These are phyloP conservation scores for Usnea hakonensis DNA, from an alignment of 495 filamentous ascomycete genomes.

Conservation along the genomic window DNA sequence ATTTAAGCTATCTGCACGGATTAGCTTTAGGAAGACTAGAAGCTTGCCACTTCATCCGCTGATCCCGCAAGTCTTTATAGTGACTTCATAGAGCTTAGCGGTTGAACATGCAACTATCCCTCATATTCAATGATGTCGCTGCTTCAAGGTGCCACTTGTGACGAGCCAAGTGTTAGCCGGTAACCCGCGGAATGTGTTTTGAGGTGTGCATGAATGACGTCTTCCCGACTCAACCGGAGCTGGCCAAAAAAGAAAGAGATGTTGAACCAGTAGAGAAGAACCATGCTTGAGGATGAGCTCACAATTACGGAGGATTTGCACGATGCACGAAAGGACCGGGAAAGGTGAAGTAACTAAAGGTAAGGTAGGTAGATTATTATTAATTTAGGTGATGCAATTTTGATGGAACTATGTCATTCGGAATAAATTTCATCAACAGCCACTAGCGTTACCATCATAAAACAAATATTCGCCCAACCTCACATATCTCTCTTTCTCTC, in stretches of 20 bases:
- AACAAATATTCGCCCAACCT: constrained; percentile 9
- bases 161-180: neutral
- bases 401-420: constrained; percentile 1
- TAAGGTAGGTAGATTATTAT: neutral
- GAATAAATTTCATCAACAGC: constrained; percentile 11
- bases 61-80: neutral
- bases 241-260: neutral
- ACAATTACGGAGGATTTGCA: no score
- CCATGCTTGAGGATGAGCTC: neutral
- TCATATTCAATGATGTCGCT: neutral
- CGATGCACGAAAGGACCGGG: no score
- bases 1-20: no score
- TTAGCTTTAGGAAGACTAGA: neutral
- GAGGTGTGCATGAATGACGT: neutral
- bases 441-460: constrained; percentile 8
- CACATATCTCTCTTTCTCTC: neutral
- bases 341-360: constrained; percentile 1
- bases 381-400: constrained; percentile 5
- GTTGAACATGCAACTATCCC: neutral
- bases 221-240: neutral
- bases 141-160: neutral
- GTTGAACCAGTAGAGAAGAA: neutral
- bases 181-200: neutral
- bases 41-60: neutral
- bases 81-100: constrained; percentile 3